phyloP scores from a whole-genome alignment of 352 stramenopile species.

The Stramenopiles sp. region DNA sequence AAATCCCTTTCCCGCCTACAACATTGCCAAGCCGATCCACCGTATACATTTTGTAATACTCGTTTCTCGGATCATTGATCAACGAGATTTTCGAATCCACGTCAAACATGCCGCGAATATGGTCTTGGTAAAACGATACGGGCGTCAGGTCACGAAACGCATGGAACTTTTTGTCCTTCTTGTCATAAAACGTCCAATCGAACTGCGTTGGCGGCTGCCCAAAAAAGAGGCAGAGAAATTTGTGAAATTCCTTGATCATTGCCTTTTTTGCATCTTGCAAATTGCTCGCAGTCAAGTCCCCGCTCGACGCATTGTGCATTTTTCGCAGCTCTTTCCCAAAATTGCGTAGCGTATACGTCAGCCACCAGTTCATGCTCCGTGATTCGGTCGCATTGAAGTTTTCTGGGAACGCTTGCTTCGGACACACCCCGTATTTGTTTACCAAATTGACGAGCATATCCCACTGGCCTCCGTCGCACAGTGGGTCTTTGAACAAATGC shows the following conservation, averaged over 20 bases:
- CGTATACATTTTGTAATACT: conserved; percentile 18
- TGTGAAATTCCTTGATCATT: conserved; percentile 20
- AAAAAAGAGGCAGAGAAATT: conserved; percentile 21
- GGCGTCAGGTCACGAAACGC: conserved; percentile 16
- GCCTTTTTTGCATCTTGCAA: too few species aligned
- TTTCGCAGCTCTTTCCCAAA: conserved; percentile 16
- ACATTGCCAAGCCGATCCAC: conserved; percentile 23
- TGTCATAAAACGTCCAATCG: conserved; percentile 16
- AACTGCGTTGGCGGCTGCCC: conserved; percentile 22
- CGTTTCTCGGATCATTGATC: conserved; percentile 19
- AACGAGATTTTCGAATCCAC: conserved; percentile 16
- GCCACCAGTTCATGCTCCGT: conserved; percentile 15
- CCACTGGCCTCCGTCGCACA: conserved; percentile 23
- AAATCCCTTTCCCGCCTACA: conserved; percentile 15
- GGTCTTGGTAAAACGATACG: conserved; percentile 14
- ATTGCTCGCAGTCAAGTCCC: background rate
- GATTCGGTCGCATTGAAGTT: background rate
- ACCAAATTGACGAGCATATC: conserved; percentile 24
- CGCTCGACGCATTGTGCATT: background rate
- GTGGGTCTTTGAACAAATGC: conserved; percentile 23
- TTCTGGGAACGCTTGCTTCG: conserved; percentile 24
- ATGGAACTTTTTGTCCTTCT: conserved; percentile 19
- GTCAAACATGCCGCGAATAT: conserved; percentile 11
- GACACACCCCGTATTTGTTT: conserved; percentile 23
- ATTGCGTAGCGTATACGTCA: conserved; percentile 21